Evolutionary conservation across 2,329 filamentous ascomycete genomes (phyloP).

Genomic region (Fusarium sp.): DNA sequence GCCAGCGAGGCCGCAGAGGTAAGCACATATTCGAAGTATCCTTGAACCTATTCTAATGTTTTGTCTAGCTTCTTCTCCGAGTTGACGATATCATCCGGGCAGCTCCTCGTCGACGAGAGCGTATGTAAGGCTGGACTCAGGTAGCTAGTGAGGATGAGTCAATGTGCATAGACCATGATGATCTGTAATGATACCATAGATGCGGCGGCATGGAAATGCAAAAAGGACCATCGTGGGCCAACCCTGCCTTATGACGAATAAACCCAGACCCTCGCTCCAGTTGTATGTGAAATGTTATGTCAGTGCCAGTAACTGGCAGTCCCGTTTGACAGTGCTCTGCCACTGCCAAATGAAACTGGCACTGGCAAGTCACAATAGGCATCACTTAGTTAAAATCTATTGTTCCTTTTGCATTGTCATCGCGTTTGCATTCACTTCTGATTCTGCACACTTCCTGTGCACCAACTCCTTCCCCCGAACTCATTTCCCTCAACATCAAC

Average conservation of each 20-base stretch:
- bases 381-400: not conserved
- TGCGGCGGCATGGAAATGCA: constrained; percentile 49
- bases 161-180: constrained; percentile 51
- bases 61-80: constrained; percentile 81
- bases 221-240: constrained; percentile 47
- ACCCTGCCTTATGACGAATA: constrained; percentile 39
- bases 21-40: constrained; percentile 53
- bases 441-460: not conserved
- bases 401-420: not conserved
- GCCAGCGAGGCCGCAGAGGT: constrained; percentile 97
- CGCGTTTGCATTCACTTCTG: not conserved
- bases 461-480: not conserved
- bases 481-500: constrained; percentile 5
- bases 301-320: constrained; percentile 12
- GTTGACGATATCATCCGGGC: constrained; percentile 98
- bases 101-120: constrained; percentile 74
- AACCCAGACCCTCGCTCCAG: not conserved
- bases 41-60: constrained; percentile 38
- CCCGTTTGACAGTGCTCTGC: not conserved
- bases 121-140: constrained; percentile 52
- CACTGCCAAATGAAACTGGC: not conserved
- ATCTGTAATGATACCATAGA: constrained; percentile 59
- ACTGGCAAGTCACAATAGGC: not conserved
- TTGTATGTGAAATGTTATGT: constrained; percentile 13
- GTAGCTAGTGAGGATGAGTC: constrained; percentile 43